These are phyloP conservation scores for Pseudocercospora ulei DNA, from an alignment of 2,329 filamentous ascomycete species.

Conservation along the genomic window DNA sequence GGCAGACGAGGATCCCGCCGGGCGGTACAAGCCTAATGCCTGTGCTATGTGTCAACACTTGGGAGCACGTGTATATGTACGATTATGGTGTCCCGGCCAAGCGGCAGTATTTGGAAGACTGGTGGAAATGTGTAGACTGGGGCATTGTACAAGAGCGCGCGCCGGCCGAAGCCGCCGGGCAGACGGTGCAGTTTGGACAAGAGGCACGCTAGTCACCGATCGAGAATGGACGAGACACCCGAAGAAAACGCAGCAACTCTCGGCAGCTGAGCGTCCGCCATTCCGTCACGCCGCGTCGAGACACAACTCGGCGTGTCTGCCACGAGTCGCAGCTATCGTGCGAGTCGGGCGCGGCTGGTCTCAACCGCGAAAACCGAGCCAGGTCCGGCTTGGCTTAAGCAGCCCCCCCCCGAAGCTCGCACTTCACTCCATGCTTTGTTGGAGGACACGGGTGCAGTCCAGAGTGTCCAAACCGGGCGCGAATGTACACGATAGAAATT, in stretches of 20 bases:
- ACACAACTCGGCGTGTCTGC: too few species aligned
- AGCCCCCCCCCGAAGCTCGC: too few species aligned
- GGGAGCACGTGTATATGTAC: slow-evolving; percentile 85
- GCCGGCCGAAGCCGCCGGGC: slow-evolving; percentile 17
- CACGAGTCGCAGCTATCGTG: too few species aligned
- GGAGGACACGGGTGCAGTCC: not conserved
- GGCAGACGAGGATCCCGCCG: slow-evolving; percentile 44
- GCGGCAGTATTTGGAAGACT: slow-evolving; percentile 60
- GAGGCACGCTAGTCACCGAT: not conserved
- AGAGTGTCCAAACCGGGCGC: not conserved
- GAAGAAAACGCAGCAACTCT: too few species aligned
- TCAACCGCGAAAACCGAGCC: too few species aligned
- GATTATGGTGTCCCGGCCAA: slow-evolving; percentile 75
- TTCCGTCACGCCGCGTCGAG: too few species aligned
- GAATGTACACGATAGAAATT: slow-evolving; percentile 6
- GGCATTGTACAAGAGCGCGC: slow-evolving; percentile 47
- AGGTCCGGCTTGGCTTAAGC: too few species aligned
- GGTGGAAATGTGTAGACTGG: slow-evolving; percentile 91
- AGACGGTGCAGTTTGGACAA: slow-evolving; percentile 10
- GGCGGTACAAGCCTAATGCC: slow-evolving; percentile 62
- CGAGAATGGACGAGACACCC: not conserved
- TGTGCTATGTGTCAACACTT: slow-evolving; percentile 84
- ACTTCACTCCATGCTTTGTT: not conserved
- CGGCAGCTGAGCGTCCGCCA: too few species aligned
- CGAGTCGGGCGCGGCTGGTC: too few species aligned